Evolutionary conservation across 1,139 yeast species (phyloP), one percentile per base, ranked within the genome.

Genomic region (Geotrichum cucujoidarum): DNA sequence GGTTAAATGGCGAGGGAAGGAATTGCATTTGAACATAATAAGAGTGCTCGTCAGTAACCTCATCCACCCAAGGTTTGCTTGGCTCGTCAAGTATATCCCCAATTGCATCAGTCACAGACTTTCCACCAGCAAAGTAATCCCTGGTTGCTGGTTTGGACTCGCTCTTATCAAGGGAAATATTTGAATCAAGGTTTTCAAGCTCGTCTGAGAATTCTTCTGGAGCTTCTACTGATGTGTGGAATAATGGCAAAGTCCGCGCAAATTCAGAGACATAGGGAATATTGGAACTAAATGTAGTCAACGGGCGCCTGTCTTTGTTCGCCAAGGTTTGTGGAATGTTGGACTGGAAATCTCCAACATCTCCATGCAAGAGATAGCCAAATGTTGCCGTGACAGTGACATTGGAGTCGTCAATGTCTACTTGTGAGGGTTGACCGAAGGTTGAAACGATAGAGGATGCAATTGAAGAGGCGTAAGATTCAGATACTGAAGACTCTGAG

Each of bases 21-120:
- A 78, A 75, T 54, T 68, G 70, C 53, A 78, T 56, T 58, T 78
- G 82, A 14, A 75, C 65, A 27, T 64, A 61, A 52, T 70, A 69
- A 13, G 65, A 59, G 47, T 68, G 71, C 1, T 74, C 70, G 47
- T 72, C 74, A 7, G 61, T 47, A 47, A 16, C 50, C 51, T 27
- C 34, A n/a, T 18, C 36, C 6, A 7, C 29, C 39, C 32, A 32
- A 38, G 69, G 58, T 2, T 27, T 35, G 63, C 58, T 37, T 7
- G 45, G 30, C 14, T 24, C 37, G 2, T 39, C 51, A 20, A 35
- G 43, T 11, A 47, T 35, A n/a, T 38, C 31, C 27, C 47, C 41
- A 24, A 49, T 29, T 25, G 43, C 50, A 10, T 48, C 45, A 14
- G 47, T 24, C 27, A 47, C 45, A 20, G 43, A 40, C 27, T 40